Conservation (phyloP, 352 stramenopile genomes). For the Globisporangium cystogenes region DNA sequence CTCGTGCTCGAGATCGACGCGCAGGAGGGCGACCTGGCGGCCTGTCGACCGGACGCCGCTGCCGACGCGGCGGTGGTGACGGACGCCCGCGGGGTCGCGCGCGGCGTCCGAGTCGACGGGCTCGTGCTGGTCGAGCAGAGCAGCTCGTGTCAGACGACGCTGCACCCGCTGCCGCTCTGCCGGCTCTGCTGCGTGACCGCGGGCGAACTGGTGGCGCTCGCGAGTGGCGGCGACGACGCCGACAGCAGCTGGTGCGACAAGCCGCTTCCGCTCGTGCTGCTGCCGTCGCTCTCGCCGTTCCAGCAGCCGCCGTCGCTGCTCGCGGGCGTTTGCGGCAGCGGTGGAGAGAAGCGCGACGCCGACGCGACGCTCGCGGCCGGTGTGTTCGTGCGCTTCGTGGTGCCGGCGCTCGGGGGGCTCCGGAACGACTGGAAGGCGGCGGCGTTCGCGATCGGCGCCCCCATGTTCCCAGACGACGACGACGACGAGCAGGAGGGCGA, state of each 20-base stretch:
- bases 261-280: constrained; percentile 10
- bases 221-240: not conserved
- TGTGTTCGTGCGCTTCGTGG: constrained; percentile 3
- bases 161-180: constrained; percentile 9
- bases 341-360: not conserved
- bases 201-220: constrained; percentile 1
- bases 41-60: not conserved
- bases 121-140: constrained; percentile 15
- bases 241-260: not conserved
- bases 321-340: too few relatives aligned
- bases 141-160: constrained; percentile 1
- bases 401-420: constrained; percentile 11
- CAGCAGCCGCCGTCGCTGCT: constrained; percentile 4
- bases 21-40: too few relatives aligned
- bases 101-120: constrained; percentile 12
- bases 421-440: constrained; percentile 6
- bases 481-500: constrained; percentile 7
- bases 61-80: not conserved
- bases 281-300: constrained; percentile 11
- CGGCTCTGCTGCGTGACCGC: constrained; percentile 6
- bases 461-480: constrained; percentile 23
- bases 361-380: not conserved
- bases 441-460: constrained; percentile 17
- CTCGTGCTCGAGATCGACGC: constrained; percentile 8
- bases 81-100: not conserved